Evolutionary conservation across 2,329 filamentous ascomycete species (phyloP).

Genomic region (Meredithiella fracta): DNA sequence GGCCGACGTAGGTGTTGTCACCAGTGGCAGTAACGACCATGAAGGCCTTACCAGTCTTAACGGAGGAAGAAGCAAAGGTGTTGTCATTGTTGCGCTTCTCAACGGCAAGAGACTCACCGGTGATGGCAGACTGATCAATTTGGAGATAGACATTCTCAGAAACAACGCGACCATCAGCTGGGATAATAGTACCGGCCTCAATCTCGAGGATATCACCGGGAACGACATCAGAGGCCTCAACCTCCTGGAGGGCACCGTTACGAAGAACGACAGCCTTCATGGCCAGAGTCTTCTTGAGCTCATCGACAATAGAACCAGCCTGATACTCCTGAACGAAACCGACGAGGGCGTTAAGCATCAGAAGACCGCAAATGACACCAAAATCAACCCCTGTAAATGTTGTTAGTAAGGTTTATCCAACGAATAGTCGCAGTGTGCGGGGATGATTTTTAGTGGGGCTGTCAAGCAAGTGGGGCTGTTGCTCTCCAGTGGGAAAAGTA

Average conservation of each 20-base stretch:
- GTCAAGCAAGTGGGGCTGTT: neutral
- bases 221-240: conserved; percentile 70
- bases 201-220: conserved; percentile 81
- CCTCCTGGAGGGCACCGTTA: conserved; percentile 57
- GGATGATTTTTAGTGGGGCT: neutral
- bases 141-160: conserved; percentile 74
- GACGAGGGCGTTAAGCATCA: conserved; percentile 69
- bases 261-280: conserved; percentile 77
- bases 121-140: conserved; percentile 83
- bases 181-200: conserved; percentile 77
- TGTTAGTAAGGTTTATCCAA: conserved; percentile 6
- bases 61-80: conserved; percentile 70
- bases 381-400: conserved; percentile 55
- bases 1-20: conserved; percentile 81
- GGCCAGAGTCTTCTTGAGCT: conserved; percentile 78
- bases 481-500: neutral
- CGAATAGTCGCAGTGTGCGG: neutral
- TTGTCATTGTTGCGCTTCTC: conserved; percentile 72
- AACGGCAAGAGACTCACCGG: conserved; percentile 78
- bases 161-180: conserved; percentile 73
- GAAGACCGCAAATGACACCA: conserved; percentile 71
- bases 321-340: conserved; percentile 85
- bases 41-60: conserved; percentile 81
- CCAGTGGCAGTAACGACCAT: conserved; percentile 70
- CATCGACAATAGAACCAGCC: conserved; percentile 77